phyloP scores from a whole-genome alignment of 129 eudicot genomes.

The Helichrysum umbraculigerum region DNA sequence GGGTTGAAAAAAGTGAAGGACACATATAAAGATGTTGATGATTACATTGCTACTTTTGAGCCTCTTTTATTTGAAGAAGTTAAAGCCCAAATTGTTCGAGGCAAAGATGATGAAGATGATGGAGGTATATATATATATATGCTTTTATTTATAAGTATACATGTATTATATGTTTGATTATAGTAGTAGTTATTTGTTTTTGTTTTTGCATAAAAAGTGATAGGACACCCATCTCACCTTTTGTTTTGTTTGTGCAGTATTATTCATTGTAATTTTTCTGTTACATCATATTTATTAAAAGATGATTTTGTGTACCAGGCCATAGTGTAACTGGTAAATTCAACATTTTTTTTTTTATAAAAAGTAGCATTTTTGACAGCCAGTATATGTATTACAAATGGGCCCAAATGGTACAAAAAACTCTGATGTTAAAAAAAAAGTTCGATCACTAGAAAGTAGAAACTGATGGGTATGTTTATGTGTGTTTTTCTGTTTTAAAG shows the following conservation, averaged over 20 bases:
- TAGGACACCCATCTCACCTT: not conserved
- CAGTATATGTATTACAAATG: not conserved
- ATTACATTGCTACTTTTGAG: conserved; percentile 75
- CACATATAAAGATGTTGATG: conserved; percentile 66
- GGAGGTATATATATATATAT: conserved; percentile 44
- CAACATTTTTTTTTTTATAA: not conserved
- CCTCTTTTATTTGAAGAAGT: conserved; percentile 95
- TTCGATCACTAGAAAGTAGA: not conserved
- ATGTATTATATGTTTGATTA: not conserved
- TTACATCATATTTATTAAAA: not conserved
- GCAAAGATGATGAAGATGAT: conserved; percentile 58
- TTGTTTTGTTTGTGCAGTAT: not conserved
- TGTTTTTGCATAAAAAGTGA: too few relatives aligned
- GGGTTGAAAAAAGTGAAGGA: conserved; percentile 72
- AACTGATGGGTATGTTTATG: not conserved
- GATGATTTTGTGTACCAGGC: not conserved
- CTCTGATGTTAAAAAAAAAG: not conserved
- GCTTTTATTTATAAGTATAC: not conserved
- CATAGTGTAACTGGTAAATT: not conserved
- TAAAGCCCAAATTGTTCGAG: conserved; percentile 75
- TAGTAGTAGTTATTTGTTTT: too few relatives aligned
- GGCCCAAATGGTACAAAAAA: not conserved
- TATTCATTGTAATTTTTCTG: not conserved
- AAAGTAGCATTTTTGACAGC: not conserved
- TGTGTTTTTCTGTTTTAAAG: conserved; percentile 27